Percentiles rank a stretch among this genome's conserved stretches.
Conservation (phyloP, 2,329 filamentous ascomycete species). For the Exophiala lecanii-corni region DNA sequence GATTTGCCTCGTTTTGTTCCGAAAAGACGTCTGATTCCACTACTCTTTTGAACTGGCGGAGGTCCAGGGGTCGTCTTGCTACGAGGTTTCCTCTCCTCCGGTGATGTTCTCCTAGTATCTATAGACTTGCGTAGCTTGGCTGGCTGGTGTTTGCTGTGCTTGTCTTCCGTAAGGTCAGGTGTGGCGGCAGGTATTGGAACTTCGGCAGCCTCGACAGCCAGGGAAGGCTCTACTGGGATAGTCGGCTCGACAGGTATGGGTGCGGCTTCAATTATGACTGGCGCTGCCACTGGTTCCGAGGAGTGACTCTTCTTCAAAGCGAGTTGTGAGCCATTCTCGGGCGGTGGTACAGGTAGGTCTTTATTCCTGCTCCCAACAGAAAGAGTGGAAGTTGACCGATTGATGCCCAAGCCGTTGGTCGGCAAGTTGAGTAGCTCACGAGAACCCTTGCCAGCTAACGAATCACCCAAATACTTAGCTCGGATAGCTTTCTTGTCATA, state of each 20-base stretch:
- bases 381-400: conserved; percentile 22
- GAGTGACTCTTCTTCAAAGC: conserved; percentile 15
- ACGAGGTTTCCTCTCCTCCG: conserved; percentile 16
- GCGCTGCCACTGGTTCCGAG: conserved; percentile 7
- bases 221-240: conserved; percentile 19
- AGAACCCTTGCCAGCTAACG: conserved; percentile 64
- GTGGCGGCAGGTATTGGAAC: conserved; percentile 31
- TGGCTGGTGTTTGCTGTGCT: conserved; percentile 11
- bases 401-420: conserved; percentile 34
- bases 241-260: conserved; percentile 30
- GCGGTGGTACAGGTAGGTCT: conserved; percentile 20
- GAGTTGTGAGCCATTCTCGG: conserved; percentile 6
- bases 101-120: conserved; percentile 14
- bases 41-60: conserved; percentile 20
- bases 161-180: conserved; percentile 9
- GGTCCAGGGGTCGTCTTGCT: conserved; percentile 17
- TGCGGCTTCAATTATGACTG: conserved; percentile 3
- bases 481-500: conserved; percentile 88
- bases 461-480: conserved; percentile 76
- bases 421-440: conserved; percentile 40
- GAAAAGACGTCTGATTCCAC: conserved; percentile 24
- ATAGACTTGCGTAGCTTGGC: conserved; percentile 20
- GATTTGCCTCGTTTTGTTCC: conserved; percentile 22
- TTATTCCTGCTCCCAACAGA: conserved; percentile 24
- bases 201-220: conserved; percentile 32